These are phyloP conservation scores for Colletotrichum salicis DNA, from an alignment of 2,329 filamentous ascomycete genomes.

Conservation along the genomic window DNA sequence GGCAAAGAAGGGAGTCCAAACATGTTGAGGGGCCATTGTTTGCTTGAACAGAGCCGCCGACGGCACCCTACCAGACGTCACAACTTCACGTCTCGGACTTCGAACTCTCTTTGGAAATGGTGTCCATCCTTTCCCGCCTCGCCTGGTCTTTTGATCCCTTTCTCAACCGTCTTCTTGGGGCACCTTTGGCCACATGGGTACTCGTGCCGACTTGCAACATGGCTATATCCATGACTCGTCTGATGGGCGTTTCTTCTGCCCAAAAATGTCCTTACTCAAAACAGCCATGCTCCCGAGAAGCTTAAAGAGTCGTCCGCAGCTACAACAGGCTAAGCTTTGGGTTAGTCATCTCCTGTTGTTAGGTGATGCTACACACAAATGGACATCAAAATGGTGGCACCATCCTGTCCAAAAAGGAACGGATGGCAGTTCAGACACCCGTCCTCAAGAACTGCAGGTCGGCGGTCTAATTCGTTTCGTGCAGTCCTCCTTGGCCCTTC, in stretches of 20 bases:
- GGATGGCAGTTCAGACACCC: constrained; percentile 26
- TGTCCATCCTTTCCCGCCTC: neutral
- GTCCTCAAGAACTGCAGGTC: constrained; percentile 10
- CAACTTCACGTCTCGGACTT: constrained; percentile 28
- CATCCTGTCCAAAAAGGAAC: constrained; percentile 11
- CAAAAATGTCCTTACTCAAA: neutral
- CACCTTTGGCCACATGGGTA: neutral
- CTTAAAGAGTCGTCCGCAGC: neutral
- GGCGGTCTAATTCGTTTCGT: neutral
- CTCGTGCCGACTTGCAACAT: constrained; percentile 4
- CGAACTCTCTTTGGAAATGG: constrained; percentile 10
- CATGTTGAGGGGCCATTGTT: neutral
- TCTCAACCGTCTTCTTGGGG: neutral
- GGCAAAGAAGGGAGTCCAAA: constrained; percentile 18
- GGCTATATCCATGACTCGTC: constrained; percentile 28
- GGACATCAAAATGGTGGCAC: neutral
- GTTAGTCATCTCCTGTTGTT: constrained; percentile 1
- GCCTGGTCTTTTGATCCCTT: neutral
- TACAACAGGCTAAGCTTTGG: neutral
- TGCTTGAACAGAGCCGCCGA: constrained; percentile 9
- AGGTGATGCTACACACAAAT: neutral
- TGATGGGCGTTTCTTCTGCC: constrained; percentile 10
- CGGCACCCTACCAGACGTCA: constrained; percentile 13
- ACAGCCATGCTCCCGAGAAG: constrained; percentile 11
- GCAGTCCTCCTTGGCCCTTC: neutral